A percentile compares a stretch with the other conserved stretches of the same genome.
These are phyloP conservation scores for Flagelloscypha sp. DNA, from an alignment of 768 basidiomycete genomes.

Conservation along the genomic window DNA sequence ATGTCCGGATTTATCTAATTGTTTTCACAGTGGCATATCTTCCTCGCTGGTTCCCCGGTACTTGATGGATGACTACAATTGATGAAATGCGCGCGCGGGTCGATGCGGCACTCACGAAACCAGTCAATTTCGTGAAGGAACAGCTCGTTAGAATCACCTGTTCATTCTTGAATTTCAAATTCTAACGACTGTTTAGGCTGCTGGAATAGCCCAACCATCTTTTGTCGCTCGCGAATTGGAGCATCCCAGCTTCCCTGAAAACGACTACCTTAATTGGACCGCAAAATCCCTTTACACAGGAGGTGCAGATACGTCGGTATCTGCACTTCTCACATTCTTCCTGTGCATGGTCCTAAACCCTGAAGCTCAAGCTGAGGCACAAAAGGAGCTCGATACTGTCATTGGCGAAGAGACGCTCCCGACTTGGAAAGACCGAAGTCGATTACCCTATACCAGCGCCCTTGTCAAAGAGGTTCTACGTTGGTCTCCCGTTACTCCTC, in stretches of 20 bases:
- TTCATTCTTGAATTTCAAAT: no score
- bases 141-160: no score
- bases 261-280: not conserved
- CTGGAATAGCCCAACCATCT: not conserved
- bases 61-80: no score
- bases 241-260: not conserved
- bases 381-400: slow-evolving; percentile 26
- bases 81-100: no score
- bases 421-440: slow-evolving; percentile 18
- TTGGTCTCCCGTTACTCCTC: slow-evolving; percentile 9
- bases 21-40: no score
- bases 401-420: slow-evolving; percentile 25
- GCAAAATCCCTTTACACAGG: slow-evolving; percentile 2
- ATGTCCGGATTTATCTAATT: no score
- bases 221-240: not conserved
- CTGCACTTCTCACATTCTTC: slow-evolving; percentile 22
- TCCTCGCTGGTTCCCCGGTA: slow-evolving; percentile 25
- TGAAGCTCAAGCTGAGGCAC: slow-evolving; percentile 23
- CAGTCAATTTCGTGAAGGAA: no score
- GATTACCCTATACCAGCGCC: slow-evolving; percentile 9
- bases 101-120: no score
- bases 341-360: slow-evolving; percentile 23
- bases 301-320: slow-evolving; percentile 19
- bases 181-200: no score
- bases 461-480: slow-evolving; percentile 10